Evolutionary conservation across 129 eudicot genomes (phyloP).

Genomic region (Heracleum sosnowskyi): DNA sequence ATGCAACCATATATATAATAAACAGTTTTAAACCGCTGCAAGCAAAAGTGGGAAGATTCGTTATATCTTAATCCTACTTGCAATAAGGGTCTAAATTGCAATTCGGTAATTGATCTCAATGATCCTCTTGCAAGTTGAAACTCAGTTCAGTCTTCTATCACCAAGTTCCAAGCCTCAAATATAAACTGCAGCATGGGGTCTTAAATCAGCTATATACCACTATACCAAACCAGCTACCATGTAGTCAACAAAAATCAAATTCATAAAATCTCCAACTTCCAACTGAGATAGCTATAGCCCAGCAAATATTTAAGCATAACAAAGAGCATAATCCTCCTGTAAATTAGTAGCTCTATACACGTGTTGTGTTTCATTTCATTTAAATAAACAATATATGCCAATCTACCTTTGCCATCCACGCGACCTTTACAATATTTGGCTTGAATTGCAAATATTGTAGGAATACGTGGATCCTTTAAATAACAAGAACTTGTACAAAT

Average conservation of each 20-base stretch:
- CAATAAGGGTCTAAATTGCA: too few relatives aligned
- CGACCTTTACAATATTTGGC: background rate
- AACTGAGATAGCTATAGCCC: background rate
- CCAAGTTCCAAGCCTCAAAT: background rate
- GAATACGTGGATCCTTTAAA: background rate
- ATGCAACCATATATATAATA: too few relatives aligned
- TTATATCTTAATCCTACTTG: too few relatives aligned
- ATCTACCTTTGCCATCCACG: background rate
- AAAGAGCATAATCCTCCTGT: background rate
- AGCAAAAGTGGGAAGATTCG: too few relatives aligned
- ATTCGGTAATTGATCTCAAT: too few relatives aligned
- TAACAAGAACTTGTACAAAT: background rate
- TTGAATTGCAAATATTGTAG: constrained; percentile 4
- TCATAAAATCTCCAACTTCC: background rate
- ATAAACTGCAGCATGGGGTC: background rate
- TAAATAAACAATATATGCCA: too few relatives aligned
- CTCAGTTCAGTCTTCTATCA: too few relatives aligned
- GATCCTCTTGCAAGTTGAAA: too few relatives aligned
- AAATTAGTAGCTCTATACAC: background rate
- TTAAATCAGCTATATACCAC: background rate
- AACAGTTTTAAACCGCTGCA: too few relatives aligned
- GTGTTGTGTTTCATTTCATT: too few relatives aligned
- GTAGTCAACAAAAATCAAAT: background rate
- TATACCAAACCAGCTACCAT: background rate
- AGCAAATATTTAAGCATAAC: background rate